A percentile compares a stretch with the other conserved stretches of the same genome.
phyloP scores from a whole-genome alignment of 441 rosid species.

The Hura crepitans region DNA sequence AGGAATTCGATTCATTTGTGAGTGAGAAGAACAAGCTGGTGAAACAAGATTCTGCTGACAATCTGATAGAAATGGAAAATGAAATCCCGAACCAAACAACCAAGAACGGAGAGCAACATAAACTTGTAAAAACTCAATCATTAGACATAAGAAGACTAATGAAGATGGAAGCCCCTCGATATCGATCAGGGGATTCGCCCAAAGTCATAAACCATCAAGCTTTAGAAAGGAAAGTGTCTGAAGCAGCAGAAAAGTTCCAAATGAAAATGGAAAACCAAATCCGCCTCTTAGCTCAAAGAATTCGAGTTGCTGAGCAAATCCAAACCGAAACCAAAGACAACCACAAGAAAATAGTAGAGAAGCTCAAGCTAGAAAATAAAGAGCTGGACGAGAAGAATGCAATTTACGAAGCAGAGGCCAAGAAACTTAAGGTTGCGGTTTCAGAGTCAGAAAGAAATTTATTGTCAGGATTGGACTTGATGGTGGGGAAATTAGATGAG shows the following conservation, averaged over 20 bases:
- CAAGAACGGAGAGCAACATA: conserved; percentile 35
- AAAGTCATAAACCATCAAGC: conserved; percentile 30
- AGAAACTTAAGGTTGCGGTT: conserved; percentile 31
- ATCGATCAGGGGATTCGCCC: conserved; percentile 18
- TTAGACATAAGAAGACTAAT: conserved; percentile 16
- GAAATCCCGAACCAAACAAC: conserved; percentile 36
- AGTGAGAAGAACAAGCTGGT: conserved; percentile 30
- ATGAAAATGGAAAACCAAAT: conserved; percentile 64
- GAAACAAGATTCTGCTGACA: conserved; percentile 29
- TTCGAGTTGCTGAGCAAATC: conserved; percentile 63
- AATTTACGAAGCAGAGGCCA: conserved; percentile 35
- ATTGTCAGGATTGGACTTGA: conserved; percentile 28
- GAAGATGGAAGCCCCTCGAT: neutral
- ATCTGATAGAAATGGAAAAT: conserved; percentile 29
- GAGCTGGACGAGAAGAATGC: conserved; percentile 28
- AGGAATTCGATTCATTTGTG: conserved; percentile 35
- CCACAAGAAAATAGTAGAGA: conserved; percentile 34
- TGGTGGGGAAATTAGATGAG: conserved; percentile 33
- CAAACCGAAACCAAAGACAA: conserved; percentile 54
- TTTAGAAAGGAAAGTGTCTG: conserved; percentile 63
- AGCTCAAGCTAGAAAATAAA: conserved; percentile 38
- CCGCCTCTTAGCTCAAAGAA: conserved; percentile 52
- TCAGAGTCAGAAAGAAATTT: conserved; percentile 27
- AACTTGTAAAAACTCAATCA: conserved; percentile 36
- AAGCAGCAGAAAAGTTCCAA: conserved; percentile 52